These are phyloP conservation scores for Phytophthora vignae DNA, from an alignment of 352 stramenopile genomes.

Conservation along the genomic window DNA sequence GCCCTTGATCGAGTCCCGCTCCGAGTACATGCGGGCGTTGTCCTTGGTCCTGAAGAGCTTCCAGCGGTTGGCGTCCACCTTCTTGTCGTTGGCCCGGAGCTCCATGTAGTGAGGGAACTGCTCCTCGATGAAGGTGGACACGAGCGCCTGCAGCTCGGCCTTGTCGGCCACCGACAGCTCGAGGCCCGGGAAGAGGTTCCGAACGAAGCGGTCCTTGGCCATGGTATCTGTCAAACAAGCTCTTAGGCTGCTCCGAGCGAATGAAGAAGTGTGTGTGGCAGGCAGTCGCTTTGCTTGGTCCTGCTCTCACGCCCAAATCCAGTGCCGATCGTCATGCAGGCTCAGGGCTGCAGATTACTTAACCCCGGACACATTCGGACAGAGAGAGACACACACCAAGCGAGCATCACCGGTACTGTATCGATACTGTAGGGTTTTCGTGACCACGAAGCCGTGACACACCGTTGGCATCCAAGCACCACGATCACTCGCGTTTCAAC, in stretches of 20 bases:
- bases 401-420: slow-evolving; percentile 25
- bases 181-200: slow-evolving; percentile 35
- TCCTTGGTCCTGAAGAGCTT: slow-evolving; percentile 47
- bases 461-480: slow-evolving; percentile 15
- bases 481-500: not conserved
- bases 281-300: not conserved
- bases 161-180: slow-evolving; percentile 36
- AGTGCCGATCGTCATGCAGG: slow-evolving; percentile 13
- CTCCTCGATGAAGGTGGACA: slow-evolving; percentile 41
- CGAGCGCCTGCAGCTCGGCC: slow-evolving; percentile 37
- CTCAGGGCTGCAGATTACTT: slow-evolving; percentile 3
- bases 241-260: slow-evolving; percentile 6
- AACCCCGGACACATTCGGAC: not conserved
- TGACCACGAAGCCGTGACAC: not conserved
- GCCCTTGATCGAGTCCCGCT: slow-evolving; percentile 22
- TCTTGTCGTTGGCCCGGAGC: slow-evolving; percentile 22
- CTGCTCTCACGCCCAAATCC: slow-evolving; percentile 17
- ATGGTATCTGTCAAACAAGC: slow-evolving; percentile 18
- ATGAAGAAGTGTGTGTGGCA: slow-evolving; percentile 27
- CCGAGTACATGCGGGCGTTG: slow-evolving; percentile 36
- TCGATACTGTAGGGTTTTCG: slow-evolving; percentile 21
- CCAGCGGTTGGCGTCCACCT: slow-evolving; percentile 48
- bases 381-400: not conserved
- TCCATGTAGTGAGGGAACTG: slow-evolving; percentile 46
- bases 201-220: slow-evolving; percentile 37